A percentile compares a stretch with the other conserved stretches of the same genome.
Conservation (phyloP, 768 basidiomycete species). For the Boletellus sp. region DNA sequence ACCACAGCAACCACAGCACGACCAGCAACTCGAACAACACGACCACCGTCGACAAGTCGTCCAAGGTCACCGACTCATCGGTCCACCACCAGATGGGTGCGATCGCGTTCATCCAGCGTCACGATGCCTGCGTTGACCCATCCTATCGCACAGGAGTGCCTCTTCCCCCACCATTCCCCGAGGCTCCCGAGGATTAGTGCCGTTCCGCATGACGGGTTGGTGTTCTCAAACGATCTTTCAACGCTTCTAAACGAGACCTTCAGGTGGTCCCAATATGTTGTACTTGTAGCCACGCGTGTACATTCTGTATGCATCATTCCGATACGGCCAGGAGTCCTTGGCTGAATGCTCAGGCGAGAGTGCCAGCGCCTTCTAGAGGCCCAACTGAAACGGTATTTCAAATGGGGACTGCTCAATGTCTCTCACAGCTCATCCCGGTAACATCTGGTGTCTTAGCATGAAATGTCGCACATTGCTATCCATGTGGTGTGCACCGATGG, state of each 20-base stretch:
- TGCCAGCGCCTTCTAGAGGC: not conserved
- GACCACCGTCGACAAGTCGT: conserved; percentile 12
- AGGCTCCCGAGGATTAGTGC: conserved; percentile 1
- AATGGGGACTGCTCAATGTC: too few relatives aligned
- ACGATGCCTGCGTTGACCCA: not conserved
- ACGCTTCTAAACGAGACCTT: not conserved
- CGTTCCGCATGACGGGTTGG: not conserved
- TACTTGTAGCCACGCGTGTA: too few relatives aligned
- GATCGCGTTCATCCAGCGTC: not conserved
- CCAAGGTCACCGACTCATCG: conserved; percentile 18
- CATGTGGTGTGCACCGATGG: too few relatives aligned
- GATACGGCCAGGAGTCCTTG: not conserved
- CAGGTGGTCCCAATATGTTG: too few relatives aligned
- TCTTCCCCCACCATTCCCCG: not conserved
- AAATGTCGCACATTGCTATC: too few relatives aligned
- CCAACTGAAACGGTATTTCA: too few relatives aligned
- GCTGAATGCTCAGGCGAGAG: not conserved
- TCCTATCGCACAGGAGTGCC: not conserved
- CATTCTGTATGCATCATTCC: not conserved
- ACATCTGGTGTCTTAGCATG: too few relatives aligned
- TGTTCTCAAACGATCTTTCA: not conserved
- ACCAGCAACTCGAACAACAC: conserved; percentile 18
- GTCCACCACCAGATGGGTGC: conserved; percentile 24
- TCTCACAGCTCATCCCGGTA: too few relatives aligned
- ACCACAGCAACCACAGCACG: conserved; percentile 18